Conservation (phyloP, 2,329 filamentous ascomycete species). For the Cylindrodendrum hubeiense region DNA sequence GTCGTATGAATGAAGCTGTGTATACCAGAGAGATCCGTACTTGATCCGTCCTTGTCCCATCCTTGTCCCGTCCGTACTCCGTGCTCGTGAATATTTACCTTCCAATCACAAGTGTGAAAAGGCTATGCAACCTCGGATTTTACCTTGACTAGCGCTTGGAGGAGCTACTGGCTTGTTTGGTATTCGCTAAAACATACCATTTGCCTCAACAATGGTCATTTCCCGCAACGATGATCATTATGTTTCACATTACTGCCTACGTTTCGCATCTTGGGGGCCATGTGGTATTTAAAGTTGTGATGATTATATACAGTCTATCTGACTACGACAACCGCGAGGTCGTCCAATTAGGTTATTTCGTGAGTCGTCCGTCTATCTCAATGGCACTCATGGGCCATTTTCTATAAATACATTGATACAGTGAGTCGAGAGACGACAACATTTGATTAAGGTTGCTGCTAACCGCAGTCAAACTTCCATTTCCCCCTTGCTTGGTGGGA, state of each 20-base stretch:
- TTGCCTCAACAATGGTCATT: neutral
- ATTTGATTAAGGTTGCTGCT: neutral
- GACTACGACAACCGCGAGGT: slow-evolving; percentile 3
- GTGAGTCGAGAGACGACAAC: neutral
- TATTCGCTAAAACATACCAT: neutral
- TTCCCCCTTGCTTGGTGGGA: neutral
- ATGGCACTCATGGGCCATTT: neutral
- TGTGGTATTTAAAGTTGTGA: neutral
- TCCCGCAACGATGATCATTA: neutral
- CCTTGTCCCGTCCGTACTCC: neutral
- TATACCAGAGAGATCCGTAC: neutral
- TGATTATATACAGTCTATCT: slow-evolving; percentile 12
- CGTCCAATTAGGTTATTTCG: slow-evolving; percentile 12
- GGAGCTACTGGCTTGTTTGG: neutral
- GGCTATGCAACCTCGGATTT: neutral
- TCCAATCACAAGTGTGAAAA: neutral
- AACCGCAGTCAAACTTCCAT: neutral
- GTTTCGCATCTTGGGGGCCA: neutral
- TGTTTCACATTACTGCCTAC: slow-evolving; percentile 2
- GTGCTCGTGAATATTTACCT: neutral
- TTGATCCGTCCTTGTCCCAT: no score
- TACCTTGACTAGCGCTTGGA: no score
- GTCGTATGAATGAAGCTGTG: slow-evolving; percentile 34
- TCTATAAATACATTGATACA: slow-evolving; percentile 1
- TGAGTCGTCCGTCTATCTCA: slow-evolving; percentile 20